Evolutionary conservation across 352 stramenopile genomes (phyloP), one percentile per base, ranked within the genome.

Genomic region (Peronospora belbahrii): DNA sequence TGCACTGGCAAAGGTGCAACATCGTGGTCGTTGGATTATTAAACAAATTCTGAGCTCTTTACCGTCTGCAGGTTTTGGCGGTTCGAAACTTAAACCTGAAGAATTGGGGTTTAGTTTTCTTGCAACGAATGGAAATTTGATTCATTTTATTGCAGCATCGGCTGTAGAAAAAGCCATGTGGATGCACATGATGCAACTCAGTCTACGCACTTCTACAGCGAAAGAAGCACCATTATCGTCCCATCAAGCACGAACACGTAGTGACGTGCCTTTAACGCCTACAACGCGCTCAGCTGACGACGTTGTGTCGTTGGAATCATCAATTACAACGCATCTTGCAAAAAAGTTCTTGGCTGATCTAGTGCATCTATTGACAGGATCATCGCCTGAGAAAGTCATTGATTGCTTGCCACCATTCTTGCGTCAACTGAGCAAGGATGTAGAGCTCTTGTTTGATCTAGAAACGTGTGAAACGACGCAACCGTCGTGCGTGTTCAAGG

Each of bases 401-500:
- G 73, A 86, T 7, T 60, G 65, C 13, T 50, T 94, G 22, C 82
- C 82, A 3, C 50, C 59, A 18, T 83, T 91, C 34, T 43, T 90
- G 18, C 68, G 79, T n/a, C 82, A 94, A 51, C 44, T 94, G 28
- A 88, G 77, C 59, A 90, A 94, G 49, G 82, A 94, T 42, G 65
- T 87, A 0, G 82, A 94, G 56, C 47, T 94, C 19, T 67, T 83
- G 22, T 94, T 94, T 35, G 80, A 94, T 33, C 43, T 94, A 3
- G 82, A 94, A 42, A 88, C 82, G 5, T 54, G 70, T 24, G 82
- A 94, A 42, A 76, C 57, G 2, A 66, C 64, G 15, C 70, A 88
- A 50, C 76, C 79, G 33, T 87, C 74, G 25, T 91, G 79, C 27
- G 79, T 93, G 31, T 94, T 88, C 61, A 90, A 94, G 57, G 82